phyloP scores from a whole-genome alignment of 1,284 basidiomycete genomes.

The Ganoderma leucocontextum region DNA sequence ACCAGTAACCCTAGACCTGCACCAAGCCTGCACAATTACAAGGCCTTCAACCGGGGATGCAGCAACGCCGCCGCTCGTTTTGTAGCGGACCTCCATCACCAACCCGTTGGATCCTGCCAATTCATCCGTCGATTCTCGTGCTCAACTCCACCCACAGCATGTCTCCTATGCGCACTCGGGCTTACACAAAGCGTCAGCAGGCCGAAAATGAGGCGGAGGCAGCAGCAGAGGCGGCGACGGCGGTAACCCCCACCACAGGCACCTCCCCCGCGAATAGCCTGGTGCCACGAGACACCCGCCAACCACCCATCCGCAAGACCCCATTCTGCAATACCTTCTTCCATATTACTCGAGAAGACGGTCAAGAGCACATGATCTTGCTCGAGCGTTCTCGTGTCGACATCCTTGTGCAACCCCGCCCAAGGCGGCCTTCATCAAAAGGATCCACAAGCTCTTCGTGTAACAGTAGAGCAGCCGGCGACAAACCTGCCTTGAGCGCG shows the following conservation, averaged over 20 bases:
- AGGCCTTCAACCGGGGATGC: not conserved
- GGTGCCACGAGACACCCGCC: not conserved
- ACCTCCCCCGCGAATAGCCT: not conserved
- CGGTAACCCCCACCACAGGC: not conserved
- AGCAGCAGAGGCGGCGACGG: not conserved
- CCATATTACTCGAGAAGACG: not conserved
- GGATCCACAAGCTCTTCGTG: not conserved
- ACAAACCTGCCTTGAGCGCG: not conserved
- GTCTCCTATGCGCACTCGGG: slow-evolving; percentile 2
- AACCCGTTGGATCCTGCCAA: not conserved
- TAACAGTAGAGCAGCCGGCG: not conserved
- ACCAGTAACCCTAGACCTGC: too few relatives aligned
- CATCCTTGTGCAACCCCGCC: not conserved
- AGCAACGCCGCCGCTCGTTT: not conserved
- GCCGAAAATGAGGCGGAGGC: not conserved
- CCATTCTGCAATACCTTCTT: not conserved
- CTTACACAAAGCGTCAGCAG: slow-evolving; percentile 2
- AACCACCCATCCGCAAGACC: not conserved
- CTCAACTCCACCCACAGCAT: not conserved
- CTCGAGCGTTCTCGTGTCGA: not conserved
- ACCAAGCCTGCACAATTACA: not conserved
- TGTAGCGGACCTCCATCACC: not conserved
- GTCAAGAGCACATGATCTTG: not conserved
- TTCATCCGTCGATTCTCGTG: not conserved
- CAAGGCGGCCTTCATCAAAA: not conserved